Conservation (phyloP, 768 basidiomycete genomes). For the Lactifluus piperatus region DNA sequence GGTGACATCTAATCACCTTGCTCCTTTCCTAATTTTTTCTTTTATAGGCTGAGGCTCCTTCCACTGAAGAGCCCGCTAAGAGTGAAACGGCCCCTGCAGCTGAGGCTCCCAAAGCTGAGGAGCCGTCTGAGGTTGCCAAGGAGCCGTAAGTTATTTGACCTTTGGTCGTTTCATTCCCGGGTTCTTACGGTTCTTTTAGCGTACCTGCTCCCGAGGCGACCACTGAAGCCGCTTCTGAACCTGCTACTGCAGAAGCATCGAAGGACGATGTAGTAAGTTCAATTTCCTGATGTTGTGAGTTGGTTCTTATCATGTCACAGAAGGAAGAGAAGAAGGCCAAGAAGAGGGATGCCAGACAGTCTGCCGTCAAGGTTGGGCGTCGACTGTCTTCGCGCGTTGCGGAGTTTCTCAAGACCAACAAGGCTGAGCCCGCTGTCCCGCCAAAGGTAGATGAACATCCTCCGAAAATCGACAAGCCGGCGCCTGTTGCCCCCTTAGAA, state of each 20-base stretch:
- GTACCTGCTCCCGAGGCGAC: constrained; percentile 27
- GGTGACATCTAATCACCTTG: constrained; percentile 4
- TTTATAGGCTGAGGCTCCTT: constrained; percentile 27
- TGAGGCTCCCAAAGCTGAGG: constrained; percentile 57
- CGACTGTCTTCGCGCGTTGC: constrained; percentile 78
- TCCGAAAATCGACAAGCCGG: constrained; percentile 78
- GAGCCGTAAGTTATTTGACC: constrained; percentile 47
- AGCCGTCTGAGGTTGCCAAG: constrained; percentile 40
- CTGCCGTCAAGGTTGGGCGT: constrained; percentile 56
- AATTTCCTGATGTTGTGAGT: background rate
- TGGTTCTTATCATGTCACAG: constrained; percentile 8
- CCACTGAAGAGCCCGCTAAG: constrained; percentile 33
- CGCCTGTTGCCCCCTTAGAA: constrained; percentile 77
- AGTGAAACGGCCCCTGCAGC: constrained; percentile 48
- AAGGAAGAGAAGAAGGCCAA: constrained; percentile 39
- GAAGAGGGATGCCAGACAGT: constrained; percentile 34
- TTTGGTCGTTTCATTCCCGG: background rate
- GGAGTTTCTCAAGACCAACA: constrained; percentile 77
- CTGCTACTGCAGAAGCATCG: constrained; percentile 30
- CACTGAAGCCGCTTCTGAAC: constrained; percentile 26
- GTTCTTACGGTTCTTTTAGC: background rate
- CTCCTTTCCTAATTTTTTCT: background rate
- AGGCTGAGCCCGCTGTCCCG: constrained; percentile 40
- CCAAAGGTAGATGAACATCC: constrained; percentile 86
- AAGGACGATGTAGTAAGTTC: constrained; percentile 55